phyloP scores from a whole-genome alignment of 306 rosid species.

The Trifolium repens region DNA sequence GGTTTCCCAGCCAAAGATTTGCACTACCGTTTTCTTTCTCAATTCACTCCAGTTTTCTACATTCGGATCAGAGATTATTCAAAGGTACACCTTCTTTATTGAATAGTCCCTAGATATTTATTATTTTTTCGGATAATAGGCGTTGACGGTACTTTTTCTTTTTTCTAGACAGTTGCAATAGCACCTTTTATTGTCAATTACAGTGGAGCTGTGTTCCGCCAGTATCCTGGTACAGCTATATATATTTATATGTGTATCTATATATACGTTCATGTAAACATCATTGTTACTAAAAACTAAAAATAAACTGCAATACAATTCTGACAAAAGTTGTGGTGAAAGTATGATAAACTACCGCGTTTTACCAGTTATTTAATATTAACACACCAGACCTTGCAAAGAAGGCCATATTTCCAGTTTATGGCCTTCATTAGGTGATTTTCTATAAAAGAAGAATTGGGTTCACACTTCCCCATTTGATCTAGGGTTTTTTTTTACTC shows the following conservation, averaged over 20 bases:
- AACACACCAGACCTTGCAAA: background rate
- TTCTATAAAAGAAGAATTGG: background rate
- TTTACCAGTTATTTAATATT: constrained; percentile 31
- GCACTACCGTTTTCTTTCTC: constrained; percentile 96
- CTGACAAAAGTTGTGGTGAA: constrained; percentile 5
- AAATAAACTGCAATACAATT: constrained; percentile 2
- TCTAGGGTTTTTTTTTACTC: background rate
- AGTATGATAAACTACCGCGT: constrained; percentile 10
- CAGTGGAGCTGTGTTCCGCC: constrained; percentile 94
- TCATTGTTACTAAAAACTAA: constrained; percentile 5
- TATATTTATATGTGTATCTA: constrained; percentile 17
- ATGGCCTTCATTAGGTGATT: background rate
- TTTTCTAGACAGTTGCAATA: constrained; percentile 81
- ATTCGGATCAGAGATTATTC: constrained; percentile 92
- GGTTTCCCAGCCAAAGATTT: constrained; percentile 92
- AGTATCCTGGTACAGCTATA: constrained; percentile 78
- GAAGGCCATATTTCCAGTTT: constrained; percentile 11
- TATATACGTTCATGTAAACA: background rate
- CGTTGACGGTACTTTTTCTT: constrained; percentile 37
- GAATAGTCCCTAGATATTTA: constrained; percentile 10
- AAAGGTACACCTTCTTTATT: constrained; percentile 56
- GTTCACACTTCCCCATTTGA: constrained; percentile 6
- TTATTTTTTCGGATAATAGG: constrained; percentile 33
- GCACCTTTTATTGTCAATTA: constrained; percentile 91
- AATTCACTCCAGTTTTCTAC: constrained; percentile 88